Base-by-base conservation (phyloP, 768 basidiomycete species). In the Boletus bicolor region DNA sequence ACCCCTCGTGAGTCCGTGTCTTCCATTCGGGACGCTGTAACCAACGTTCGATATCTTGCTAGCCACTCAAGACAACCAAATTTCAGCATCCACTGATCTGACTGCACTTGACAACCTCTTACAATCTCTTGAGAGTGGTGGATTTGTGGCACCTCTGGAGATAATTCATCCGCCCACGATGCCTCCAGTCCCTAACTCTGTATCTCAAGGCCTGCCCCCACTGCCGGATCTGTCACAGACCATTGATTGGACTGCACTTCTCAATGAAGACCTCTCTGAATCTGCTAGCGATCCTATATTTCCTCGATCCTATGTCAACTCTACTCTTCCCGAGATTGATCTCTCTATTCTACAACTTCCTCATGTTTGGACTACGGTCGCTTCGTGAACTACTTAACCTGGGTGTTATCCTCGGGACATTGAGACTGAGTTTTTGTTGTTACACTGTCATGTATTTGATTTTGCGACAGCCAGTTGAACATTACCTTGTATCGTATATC, bases 181-280 rank as follows among this genome's bases (percentile, higher is more conserved):
- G 12, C 2, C 42, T 39, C 24, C 53, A 5, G 10, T 7, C 24
- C 3, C 43, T 14, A 32, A 30, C 12, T 2, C 26, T 24, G 21
- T 28, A 21, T 8, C 38, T 2, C 24, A 48, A 28, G 42, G 4
- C 14, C 17, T 50, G 14, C 37, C 34, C 10, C 5, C 15, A 39
- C 34, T 46, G 4, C 14, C 36, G 0, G 28, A 45, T 24, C 3
- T 36, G 15, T 59, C 57, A 17, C 37, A 49, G 44, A 1, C 49
- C 43, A 52, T 64, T 15, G 56, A 61, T 24, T 64, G 56, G 63
- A 58, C 50, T 3, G 15, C 26, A 34, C 55, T 63, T 4, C 37
- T 64, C 38, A 39, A 49, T 4, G 37, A 28, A 32, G 28, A 44
- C 15, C 28, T 35, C 4, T 48, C 4, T 10, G 36, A 30, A 26